Evolutionary conservation across 73 alveolate genomes (phyloP), one percentile per base, ranked within the genome.

Genomic region (Paramecium bursaria): DNA sequence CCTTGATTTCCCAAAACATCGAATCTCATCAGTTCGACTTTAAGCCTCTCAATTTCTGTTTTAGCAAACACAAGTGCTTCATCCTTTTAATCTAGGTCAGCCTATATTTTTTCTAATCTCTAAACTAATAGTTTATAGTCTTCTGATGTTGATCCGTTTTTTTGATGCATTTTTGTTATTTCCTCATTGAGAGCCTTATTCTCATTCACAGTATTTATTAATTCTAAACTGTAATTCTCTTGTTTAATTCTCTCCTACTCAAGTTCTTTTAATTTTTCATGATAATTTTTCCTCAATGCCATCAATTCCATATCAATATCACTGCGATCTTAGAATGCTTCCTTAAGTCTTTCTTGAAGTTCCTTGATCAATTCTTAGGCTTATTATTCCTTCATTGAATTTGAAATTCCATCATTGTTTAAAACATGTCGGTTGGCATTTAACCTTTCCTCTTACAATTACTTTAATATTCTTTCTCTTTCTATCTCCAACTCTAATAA

Each of bases 271-370:
- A 92, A 91, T 46, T 95, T 87, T 73, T 86, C 93, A 50, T 91
- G 73, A 76, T 92, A 94, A 87, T 97, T 97, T 88, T 94, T 95
- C 52, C 96, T 97, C 42, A 97, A 89, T 11, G 98, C 96, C 31
- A 94, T 93, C 17, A 94, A 94, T 80, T 94, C 98, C 54, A 94
- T 87, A 74, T 94, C 98, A 5, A 92, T 53, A 23, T 94, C 97
- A 4, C 88, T 79, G 74, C 87, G 90, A 14, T 90, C 97, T 15
- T 92, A 90, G 15, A 90, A 27, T 4, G 95, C 91, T 46, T 92
- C 95, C 73, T 88, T 75, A 31, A 94, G 91, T 88, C 91, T 90
- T 14, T 94, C 98, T 67, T 94, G 49, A 26, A 92, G 86, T 48
- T 91, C 93, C n/a, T 88, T 35, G 4, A 67, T 35, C 5, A 67